These are phyloP conservation scores for Rubia peregrina DNA, from an alignment of 305 asterid genomes.

Conservation along the genomic window DNA sequence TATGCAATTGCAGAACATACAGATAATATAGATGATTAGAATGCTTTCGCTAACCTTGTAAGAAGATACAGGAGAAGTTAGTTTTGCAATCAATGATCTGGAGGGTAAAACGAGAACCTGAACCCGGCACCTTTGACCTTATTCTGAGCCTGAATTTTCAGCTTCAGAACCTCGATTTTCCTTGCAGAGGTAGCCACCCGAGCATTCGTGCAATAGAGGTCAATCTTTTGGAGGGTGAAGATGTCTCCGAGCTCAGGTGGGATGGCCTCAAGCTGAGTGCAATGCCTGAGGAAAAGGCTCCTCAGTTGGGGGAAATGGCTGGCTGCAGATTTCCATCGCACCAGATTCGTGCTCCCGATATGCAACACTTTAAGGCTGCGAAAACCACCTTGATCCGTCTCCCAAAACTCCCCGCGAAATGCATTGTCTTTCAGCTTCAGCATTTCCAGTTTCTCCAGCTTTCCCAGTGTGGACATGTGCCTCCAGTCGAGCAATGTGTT, in stretches of 20 bases:
- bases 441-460: constrained; percentile 36
- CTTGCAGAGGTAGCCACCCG: constrained; percentile 31
- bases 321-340: constrained; percentile 32
- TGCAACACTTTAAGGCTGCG: constrained; percentile 30
- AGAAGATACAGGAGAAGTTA: not conserved
- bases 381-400: constrained; percentile 27
- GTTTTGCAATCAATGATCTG: constrained; percentile 12
- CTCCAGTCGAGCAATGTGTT: constrained; percentile 20
- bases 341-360: constrained; percentile 32
- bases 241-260: constrained; percentile 19
- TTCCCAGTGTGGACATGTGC: constrained; percentile 35
- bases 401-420: constrained; percentile 42
- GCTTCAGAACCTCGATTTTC: constrained; percentile 22
- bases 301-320: constrained; percentile 16
- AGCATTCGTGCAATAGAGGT: constrained; percentile 10
- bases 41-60: not conserved
- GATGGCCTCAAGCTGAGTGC: constrained; percentile 18
- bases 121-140: constrained; percentile 12
- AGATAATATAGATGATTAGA: not conserved
- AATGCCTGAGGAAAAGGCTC: constrained; percentile 18
- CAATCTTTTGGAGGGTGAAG: constrained; percentile 15
- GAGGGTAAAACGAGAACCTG: constrained; percentile 20
- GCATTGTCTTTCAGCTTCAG: constrained; percentile 52
- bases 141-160: constrained; percentile 6
- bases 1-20: too few relatives aligned